Base-by-base conservation (phyloP, 2,329 filamentous ascomycete species). In the Graphiopsis chlorocephala region DNA sequence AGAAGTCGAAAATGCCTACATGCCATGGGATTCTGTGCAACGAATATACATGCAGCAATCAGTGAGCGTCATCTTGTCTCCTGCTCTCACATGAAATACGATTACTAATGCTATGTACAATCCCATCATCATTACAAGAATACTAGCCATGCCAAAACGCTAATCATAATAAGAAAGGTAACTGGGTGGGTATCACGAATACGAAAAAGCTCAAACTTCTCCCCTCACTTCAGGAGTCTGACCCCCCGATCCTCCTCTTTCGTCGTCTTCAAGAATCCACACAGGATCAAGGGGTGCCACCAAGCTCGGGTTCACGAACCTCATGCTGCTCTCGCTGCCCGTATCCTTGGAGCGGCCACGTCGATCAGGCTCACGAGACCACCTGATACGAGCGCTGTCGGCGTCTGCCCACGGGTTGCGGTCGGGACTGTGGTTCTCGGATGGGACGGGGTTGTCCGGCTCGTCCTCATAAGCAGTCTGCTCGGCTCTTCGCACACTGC, bases 241-340 rank as follows among this genome's bases (percentile, higher is more conserved):
- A 15, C 60, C 20, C 8, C 38, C 38, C 12, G 38, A 45, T 63
- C 64, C 56, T 62, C 63, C 31, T 28, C 67, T 17, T 50, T 45
- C 20, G 11, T 68, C 64, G 47, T 61, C 52, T 8, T 64, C 63
- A 8, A 67, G 69, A 42, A 75, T 75, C 73, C 73, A 75, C 2
- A 73, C 68, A 12, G 68, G 67, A 52, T 68, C 62, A 20, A 75
- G 64, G 82, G 88, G 88, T 33, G 82, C 79, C 4, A 88, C 81
- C 12, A 96, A 79, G 74, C 86, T 94, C 2, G 92, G 92, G 70
- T 94, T 95, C 57, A 93, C 81, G 76, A 93, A 96, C 56, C 81
- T 81, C 75, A 88, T 74, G 0, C 88, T 90, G 72, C 85, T 86
- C 73, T 94, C 90, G 66, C 85, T 84, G 65, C 86, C 83, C 76